Base-by-base conservation (phyloP, 768 basidiomycete species). In the Cyclocybe cylindracea region DNA sequence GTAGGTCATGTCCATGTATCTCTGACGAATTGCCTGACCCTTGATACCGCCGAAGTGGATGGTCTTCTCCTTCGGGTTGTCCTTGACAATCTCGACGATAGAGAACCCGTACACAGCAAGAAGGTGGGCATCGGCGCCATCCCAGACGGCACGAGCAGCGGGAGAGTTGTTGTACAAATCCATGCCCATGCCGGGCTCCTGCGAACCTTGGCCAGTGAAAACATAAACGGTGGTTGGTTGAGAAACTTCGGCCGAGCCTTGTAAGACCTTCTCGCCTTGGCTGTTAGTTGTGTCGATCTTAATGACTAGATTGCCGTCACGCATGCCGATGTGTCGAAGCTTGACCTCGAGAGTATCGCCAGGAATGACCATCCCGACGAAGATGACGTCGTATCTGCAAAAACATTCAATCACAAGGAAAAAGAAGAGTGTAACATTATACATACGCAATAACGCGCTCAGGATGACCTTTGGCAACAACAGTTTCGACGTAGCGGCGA, bases 1-100 rank as follows among this genome's bases (percentile, higher is more conserved):
- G 75, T 98, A 98, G 4, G 91, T 89, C 90, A 99, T 97, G 60
- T 95, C 94, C 93, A 98, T 98, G 74, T 99, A 99, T n/a, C 97
- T 86, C 62, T 95, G 91, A 29, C 97, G 91, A 57, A 98, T 98
- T 2, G 87, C 95, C 67, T 98, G 96, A 37, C 97, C 97, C 74
- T 98, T 98, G 71, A 98, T 91, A 67, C 97, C 97, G 77, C 97
- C 97, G 59, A 99, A 99, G 71, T 99, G 96, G 60, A 99, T 88
- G 0, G 94, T 99, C 78, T 98, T 94, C 71, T 91, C 86, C 79
- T 94, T 97, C 14, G 96, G 95, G 68, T 98, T 98, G 68, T 95
- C 89, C 75, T 95, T 96, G 71, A 99, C 96, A 60, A 99, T 97
- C 68, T 99, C 95, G 63, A 98, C 78, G 67, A 99, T 98, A 4